Evolutionary conservation across 768 basidiomycete species (phyloP).

Genomic region (Termitomyces sp.): DNA sequence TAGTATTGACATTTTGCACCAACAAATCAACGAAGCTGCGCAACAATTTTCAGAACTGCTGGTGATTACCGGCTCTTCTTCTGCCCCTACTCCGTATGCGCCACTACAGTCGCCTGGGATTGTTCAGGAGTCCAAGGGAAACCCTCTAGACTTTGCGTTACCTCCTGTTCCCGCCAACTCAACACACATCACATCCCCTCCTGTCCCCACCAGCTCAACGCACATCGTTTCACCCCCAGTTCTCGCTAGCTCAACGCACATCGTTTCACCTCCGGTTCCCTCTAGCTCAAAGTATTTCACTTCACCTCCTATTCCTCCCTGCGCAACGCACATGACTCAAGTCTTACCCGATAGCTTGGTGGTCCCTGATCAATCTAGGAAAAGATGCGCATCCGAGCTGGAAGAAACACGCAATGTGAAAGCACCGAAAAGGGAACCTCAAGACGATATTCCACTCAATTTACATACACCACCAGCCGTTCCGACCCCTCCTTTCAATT

Average conservation of each 20-base stretch:
- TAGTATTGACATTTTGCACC: constrained; percentile 54
- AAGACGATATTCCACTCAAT: constrained; percentile 36
- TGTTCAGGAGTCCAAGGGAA: constrained; percentile 12
- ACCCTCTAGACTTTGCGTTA: constrained; percentile 13
- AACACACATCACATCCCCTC: constrained; percentile 10
- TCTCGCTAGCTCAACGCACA: not conserved
- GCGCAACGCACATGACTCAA: constrained; percentile 21
- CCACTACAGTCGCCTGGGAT: constrained; percentile 16
- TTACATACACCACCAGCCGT: constrained; percentile 16
- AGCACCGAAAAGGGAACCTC: constrained; percentile 45
- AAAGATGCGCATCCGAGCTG: constrained; percentile 40
- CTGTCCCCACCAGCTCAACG: constrained; percentile 1
- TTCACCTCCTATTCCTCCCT: constrained; percentile 10
- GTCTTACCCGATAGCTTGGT: constrained; percentile 16
- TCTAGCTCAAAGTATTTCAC: not conserved
- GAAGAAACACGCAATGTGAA: constrained; percentile 41
- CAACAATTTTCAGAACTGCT: constrained; percentile 46
- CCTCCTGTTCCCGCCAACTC: constrained; percentile 5
- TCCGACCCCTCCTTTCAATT: constrained; percentile 11
- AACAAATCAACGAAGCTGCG: constrained; percentile 49
- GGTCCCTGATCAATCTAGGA: constrained; percentile 38
- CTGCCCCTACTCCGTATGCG: constrained; percentile 10
- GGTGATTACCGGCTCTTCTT: constrained; percentile 23
- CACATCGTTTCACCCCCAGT: no score
- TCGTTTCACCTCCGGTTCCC: not conserved